Conservation (phyloP, 192 early-diverging fungal species). For the Coemansia sp. region DNA sequence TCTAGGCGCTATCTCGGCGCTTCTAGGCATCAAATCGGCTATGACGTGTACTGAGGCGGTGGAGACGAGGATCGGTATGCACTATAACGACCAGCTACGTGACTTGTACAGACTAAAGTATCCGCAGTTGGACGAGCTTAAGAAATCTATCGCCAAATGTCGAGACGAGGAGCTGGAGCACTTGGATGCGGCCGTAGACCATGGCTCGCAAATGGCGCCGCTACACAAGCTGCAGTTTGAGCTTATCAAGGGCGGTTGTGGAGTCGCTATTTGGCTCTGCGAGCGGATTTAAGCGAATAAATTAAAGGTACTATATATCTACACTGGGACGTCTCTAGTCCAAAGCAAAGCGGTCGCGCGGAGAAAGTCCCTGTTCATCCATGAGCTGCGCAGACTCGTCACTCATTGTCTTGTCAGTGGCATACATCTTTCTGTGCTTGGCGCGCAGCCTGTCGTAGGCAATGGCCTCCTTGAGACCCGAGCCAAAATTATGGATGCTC, state of each 20-base stretch:
- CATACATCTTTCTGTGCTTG: constrained; percentile 35
- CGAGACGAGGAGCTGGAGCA: constrained; percentile 97
- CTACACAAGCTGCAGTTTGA: constrained; percentile 71
- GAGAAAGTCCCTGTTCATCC: not conserved
- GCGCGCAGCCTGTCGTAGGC: constrained; percentile 44
- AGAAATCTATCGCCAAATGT: constrained; percentile 78
- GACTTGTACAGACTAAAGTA: constrained; percentile 76
- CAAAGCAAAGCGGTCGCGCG: constrained; percentile 36
- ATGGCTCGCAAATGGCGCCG: constrained; percentile 84
- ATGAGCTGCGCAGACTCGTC: constrained; percentile 24
- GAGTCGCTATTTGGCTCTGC: constrained; percentile 91
- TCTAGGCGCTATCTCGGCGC: constrained; percentile 82
- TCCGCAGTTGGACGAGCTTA: constrained; percentile 61
- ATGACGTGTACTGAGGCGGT: constrained; percentile 99
- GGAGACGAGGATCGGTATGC: constrained; percentile 93
- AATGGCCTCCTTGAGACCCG: constrained; percentile 52
- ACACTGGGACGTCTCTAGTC: constrained; percentile 18
- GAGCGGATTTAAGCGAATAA: constrained; percentile 64
- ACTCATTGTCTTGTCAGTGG: not conserved
- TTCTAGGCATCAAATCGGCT: constrained; percentile 91
- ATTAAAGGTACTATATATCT: constrained; percentile 5
- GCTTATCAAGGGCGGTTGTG: constrained; percentile 86
- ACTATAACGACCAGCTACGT: constrained; percentile 95
- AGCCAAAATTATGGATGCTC: constrained; percentile 49
- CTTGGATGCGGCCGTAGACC: constrained; percentile 83